These are phyloP conservation scores for Coemansia sp. DNA, from an alignment of 192 early-diverging fungal genomes.

Conservation along the genomic window DNA sequence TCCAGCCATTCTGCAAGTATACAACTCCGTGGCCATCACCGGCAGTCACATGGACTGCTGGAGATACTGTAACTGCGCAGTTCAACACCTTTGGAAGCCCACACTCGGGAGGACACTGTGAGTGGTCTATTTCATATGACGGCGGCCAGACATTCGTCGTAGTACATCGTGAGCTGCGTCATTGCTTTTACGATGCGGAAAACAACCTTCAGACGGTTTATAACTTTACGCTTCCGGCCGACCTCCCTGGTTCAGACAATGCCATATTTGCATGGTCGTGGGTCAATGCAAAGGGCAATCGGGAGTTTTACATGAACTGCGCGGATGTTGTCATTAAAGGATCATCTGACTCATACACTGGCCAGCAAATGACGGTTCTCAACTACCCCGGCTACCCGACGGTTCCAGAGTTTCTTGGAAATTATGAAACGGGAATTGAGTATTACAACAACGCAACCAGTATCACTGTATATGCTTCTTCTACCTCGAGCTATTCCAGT, in stretches of 20 bases:
- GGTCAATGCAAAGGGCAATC: constrained; percentile 60
- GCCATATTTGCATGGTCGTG: constrained; percentile 60
- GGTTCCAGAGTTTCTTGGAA: constrained; percentile 26
- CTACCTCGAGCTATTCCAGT: neutral
- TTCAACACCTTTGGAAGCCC: constrained; percentile 3
- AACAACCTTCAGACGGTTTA: constrained; percentile 6
- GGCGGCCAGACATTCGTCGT: constrained; percentile 42
- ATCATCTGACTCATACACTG: constrained; percentile 19
- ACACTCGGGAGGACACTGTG: constrained; percentile 50
- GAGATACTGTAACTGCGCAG: constrained; percentile 10
- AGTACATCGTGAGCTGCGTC: constrained; percentile 23
- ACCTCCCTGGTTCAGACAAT: constrained; percentile 41
- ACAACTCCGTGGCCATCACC: constrained; percentile 12
- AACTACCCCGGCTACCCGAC: constrained; percentile 23
- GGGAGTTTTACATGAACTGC: constrained; percentile 63
- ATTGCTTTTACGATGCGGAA: neutral
- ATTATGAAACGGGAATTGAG: constrained; percentile 13
- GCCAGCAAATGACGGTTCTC: constrained; percentile 32
- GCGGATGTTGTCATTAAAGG: constrained; percentile 53
- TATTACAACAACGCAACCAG: constrained; percentile 4
- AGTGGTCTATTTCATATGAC: constrained; percentile 49
- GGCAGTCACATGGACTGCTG: constrained; percentile 11
- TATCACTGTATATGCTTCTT: constrained; percentile 12
- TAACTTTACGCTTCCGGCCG: constrained; percentile 43
- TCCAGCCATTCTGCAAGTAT: constrained; percentile 36